Evolutionary conservation across 148 eudicot species (phyloP), one percentile per base, ranked within the genome.

Genomic region (Oxyria digyna): DNA sequence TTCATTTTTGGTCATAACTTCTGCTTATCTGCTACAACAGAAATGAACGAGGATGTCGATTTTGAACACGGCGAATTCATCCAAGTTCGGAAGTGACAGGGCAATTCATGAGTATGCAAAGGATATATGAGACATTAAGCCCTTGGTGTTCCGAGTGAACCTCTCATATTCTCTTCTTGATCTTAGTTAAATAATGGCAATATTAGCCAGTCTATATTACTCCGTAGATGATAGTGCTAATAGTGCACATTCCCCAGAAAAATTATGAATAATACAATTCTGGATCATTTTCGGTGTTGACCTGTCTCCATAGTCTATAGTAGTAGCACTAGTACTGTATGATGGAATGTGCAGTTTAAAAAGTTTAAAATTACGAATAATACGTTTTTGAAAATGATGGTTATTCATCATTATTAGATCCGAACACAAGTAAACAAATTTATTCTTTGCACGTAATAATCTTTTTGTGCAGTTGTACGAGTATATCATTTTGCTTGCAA

Each of bases 11-110:
- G 31, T 68, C 64, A 11, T 57, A 29, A 27, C 31, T 52, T 18
- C 32, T 38, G 45, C 46, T 1, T 67, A 67, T n/a, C n/a, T n/a
- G 79, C 62, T 52, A 27, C 14, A 59, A 31, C 97, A 93, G 98
- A 83, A 75, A 72, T 93, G 98, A 97, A 93, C 96, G 15, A 88
- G 74, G 71, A 93, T 90, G 98, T 93, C 97, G 18, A 93, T 93
- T 69, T 74, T 93, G 79, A 93, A 93, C 82, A 85, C 96, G 15
- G 97, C 97, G 6, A 87, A 96, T 74, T 90, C 98, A 13, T 73
- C 55, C 87, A 90, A 87, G 87, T 93, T 93, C 85, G 90, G 97
- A 82, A 93, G 98, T 59, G 96, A 93, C 76, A 77, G 97, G 77
- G 90, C 98, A 0, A 90, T 93, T 65, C 97, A 86, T 59, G 85